Evolutionary conservation across 2,329 filamentous ascomycete genomes (phyloP).

Genomic region (Coniochaeta hoffmannii): DNA sequence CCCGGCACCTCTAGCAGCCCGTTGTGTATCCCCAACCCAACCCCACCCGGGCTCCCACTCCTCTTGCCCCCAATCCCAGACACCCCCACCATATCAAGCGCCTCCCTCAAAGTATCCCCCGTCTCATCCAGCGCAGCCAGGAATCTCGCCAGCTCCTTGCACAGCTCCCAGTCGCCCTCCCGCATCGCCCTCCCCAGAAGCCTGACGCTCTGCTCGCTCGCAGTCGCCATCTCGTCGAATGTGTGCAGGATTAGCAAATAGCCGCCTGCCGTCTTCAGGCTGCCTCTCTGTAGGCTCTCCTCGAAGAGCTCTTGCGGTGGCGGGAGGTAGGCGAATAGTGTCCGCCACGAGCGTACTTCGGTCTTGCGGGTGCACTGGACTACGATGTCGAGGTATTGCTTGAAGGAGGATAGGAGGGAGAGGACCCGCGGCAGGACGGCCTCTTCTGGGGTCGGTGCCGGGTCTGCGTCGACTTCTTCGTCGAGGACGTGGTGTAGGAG

Average conservation of each 20-base stretch:
- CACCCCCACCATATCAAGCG: constrained; percentile 56
- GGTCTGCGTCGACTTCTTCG: constrained; percentile 72
- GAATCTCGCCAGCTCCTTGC: constrained; percentile 92
- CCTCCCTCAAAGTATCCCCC: constrained; percentile 69
- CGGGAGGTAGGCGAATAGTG: constrained; percentile 84
- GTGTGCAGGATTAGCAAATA: constrained; percentile 95
- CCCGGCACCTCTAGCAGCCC: background rate
- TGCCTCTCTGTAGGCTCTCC: constrained; percentile 76
- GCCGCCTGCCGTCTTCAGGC: constrained; percentile 88
- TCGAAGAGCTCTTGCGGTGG: constrained; percentile 90
- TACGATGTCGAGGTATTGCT: constrained; percentile 87
- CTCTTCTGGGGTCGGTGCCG: constrained; percentile 53
- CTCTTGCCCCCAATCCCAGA: constrained; percentile 15
- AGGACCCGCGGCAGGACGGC: constrained; percentile 57
- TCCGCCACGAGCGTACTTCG: constrained; percentile 89
- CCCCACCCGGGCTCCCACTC: constrained; percentile 4
- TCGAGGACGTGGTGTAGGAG: constrained; percentile 89
- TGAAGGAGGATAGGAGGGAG: constrained; percentile 63
- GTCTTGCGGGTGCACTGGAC: constrained; percentile 97
- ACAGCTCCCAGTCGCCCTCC: constrained; percentile 89
- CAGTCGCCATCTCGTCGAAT: constrained; percentile 59
- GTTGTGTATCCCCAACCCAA: constrained; percentile 1
- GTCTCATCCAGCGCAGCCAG: constrained; percentile 85
- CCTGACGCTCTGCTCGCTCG: constrained; percentile 71
- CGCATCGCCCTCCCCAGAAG: constrained; percentile 73